Conservation (phyloP, 371 early-diverging fungal genomes). For the Mortierella sp. region DNA sequence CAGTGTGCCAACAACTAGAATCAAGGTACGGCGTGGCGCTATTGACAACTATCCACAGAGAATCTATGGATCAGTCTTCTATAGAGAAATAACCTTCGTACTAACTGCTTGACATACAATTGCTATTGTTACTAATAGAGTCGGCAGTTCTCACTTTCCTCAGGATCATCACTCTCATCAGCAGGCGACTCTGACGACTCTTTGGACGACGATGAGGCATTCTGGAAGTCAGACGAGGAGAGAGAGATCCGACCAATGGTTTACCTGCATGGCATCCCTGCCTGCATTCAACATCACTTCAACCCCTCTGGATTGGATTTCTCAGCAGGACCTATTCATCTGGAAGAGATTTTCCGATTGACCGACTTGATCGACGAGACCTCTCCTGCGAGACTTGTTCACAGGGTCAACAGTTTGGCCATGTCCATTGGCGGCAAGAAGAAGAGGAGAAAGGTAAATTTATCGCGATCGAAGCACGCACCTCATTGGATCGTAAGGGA, state of each 20-base stretch:
- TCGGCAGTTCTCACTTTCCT: slow-evolving; percentile 51
- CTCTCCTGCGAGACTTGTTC: slow-evolving; percentile 42
- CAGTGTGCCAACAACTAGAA: slow-evolving; percentile 50
- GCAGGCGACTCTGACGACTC: slow-evolving; percentile 56
- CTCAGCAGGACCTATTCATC: slow-evolving; percentile 47
- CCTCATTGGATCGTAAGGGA: neutral
- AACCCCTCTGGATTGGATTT: slow-evolving; percentile 54
- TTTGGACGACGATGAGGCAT: slow-evolving; percentile 34
- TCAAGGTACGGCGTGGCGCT: slow-evolving; percentile 49
- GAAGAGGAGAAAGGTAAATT: slow-evolving; percentile 42
- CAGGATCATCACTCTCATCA: slow-evolving; percentile 55
- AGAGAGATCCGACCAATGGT: slow-evolving; percentile 44
- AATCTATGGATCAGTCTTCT: neutral
- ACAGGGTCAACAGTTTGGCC: slow-evolving; percentile 37
- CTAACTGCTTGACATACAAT: neutral
- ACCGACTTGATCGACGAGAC: slow-evolving; percentile 52
- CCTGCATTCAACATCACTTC: slow-evolving; percentile 56
- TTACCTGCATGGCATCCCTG: slow-evolving; percentile 50
- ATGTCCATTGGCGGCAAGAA: slow-evolving; percentile 48
- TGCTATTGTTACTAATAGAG: slow-evolving; percentile 30
- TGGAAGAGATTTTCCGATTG: slow-evolving; percentile 50
- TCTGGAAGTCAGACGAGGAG: slow-evolving; percentile 58
- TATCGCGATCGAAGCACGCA: neutral
- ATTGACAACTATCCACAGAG: neutral
- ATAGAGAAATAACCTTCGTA: neutral